Evolutionary conservation across 2,329 filamentous ascomycete genomes (phyloP).

Genomic region (Penicillium sp.): DNA sequence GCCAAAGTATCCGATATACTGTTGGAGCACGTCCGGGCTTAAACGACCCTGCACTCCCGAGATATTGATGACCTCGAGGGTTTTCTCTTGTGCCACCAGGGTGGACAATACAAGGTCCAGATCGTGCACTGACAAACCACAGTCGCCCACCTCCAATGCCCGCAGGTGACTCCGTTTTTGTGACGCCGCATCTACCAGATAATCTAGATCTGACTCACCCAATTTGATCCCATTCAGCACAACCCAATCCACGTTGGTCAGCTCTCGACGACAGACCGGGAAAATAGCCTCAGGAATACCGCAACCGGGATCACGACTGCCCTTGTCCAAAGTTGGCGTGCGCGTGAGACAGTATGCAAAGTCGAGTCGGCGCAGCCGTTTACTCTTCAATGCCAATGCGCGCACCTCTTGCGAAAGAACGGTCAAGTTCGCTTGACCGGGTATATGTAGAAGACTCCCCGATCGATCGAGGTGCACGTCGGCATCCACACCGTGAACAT

Average conservation of each 20-base stretch:
- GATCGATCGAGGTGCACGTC: slow-evolving; percentile 65
- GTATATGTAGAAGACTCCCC: slow-evolving; percentile 57
- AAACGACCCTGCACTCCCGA: slow-evolving; percentile 69
- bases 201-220: slow-evolving; percentile 71
- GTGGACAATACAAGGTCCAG: slow-evolving; percentile 65
- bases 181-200: slow-evolving; percentile 67
- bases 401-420: slow-evolving; percentile 70
- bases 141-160: slow-evolving; percentile 68
- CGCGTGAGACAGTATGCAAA: slow-evolving; percentile 65
- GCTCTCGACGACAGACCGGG: slow-evolving; percentile 66
- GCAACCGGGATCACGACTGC: slow-evolving; percentile 64
- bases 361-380: slow-evolving; percentile 64
- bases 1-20: slow-evolving; percentile 67
- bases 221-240: slow-evolving; percentile 69
- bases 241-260: slow-evolving; percentile 73
- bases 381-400: slow-evolving; percentile 68
- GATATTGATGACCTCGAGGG: slow-evolving; percentile 68
- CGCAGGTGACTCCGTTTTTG: slow-evolving; percentile 67
- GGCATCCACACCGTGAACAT: slow-evolving; percentile 64
- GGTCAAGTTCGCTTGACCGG: slow-evolving; percentile 59
- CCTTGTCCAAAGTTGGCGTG: slow-evolving; percentile 55
- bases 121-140: slow-evolving; percentile 55
- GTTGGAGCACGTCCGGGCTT: slow-evolving; percentile 66
- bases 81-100: slow-evolving; percentile 66
- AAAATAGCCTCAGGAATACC: slow-evolving; percentile 71